Conservation (phyloP, 2,329 filamentous ascomycete genomes). For the Epichloe baconii region DNA sequence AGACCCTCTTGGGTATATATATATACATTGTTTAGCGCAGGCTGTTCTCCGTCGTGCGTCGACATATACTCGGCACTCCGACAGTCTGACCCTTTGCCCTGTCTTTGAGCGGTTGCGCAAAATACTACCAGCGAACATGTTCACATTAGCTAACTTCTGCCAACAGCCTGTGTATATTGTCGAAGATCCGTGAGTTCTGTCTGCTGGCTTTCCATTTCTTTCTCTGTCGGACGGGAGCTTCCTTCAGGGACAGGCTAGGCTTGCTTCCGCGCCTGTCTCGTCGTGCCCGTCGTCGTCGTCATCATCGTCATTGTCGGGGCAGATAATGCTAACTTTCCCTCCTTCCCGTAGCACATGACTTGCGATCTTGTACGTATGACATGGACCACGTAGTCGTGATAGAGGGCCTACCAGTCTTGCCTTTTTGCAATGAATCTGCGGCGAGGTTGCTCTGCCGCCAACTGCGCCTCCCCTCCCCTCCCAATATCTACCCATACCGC, state of each 20-base stretch:
- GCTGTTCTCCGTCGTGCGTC: not conserved
- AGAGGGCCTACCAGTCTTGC: not conserved
- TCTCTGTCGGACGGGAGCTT: too few relatives aligned
- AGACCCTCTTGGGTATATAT: not conserved
- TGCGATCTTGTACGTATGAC: slow-evolving; percentile 66
- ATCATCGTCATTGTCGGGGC: not conserved
- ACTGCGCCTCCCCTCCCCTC: not conserved
- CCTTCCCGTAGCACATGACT: slow-evolving; percentile 62
- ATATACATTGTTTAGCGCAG: not conserved
- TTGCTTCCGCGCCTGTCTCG: not conserved
- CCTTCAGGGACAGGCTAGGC: not conserved
- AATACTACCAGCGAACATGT: not conserved
- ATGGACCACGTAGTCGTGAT: not conserved
- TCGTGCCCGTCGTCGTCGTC: not conserved
- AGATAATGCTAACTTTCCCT: slow-evolving; percentile 8
- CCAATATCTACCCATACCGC: slow-evolving; percentile 1
- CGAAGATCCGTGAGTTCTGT: slow-evolving; percentile 67
- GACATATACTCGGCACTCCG: not conserved
- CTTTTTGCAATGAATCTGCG: not conserved
- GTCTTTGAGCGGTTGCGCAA: not conserved
- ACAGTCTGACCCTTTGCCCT: not conserved
- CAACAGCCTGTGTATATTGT: slow-evolving; percentile 71
- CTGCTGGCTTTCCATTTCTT: not conserved
- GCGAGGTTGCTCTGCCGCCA: not conserved
- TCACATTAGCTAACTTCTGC: not conserved